Base-by-base conservation (phyloP, 345 rosid genomes). In the Euclidium syriacum region DNA sequence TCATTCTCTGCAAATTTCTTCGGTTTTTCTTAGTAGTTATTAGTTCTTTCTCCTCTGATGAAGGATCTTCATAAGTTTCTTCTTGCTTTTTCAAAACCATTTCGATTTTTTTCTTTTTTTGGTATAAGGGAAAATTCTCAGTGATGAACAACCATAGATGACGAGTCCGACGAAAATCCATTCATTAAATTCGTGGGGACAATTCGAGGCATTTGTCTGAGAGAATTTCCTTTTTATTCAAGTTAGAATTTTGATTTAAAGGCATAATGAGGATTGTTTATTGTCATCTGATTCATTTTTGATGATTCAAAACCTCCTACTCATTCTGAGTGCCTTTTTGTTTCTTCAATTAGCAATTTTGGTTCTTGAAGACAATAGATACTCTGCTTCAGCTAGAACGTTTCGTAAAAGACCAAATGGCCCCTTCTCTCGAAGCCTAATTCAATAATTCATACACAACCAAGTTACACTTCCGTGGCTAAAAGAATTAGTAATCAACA, bases 121-220 rank as follows among this genome's bases (percentile, higher is more conserved):
- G n/a, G n/a, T n/a, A 29, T 10, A 19, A 38, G 6, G 9, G 9
- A 41, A 44, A 26, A 56, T 73, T 75, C 82, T 79, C 82, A 20
- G 74, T 79, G 87, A 82, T 77, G 87, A 79, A 33, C 23, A 77
- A 72, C 4, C 11, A 53, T 62, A 62, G 88, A 83, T 83, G 88
- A 80, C 83, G 85, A 83, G 83, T 83, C 88, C 73, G 83, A 83
- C 57, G 3, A 70, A n/a, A 38, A 22, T 81, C 81, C 81, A 75
- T 78, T 83, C 84, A 43, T 59, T 32, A 52, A 69, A 79, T 73
- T n/a, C 75, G 34, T 79, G 86, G 73, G 74, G 86, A 83, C 82
- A 75, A 75, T 52, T 46, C 77, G 86, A 83, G 89, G 86, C 89
- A 79, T 79, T 83, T 83, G 86, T 77, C 82, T 68, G 89, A 81